phyloP scores from a whole-genome alignment of 768 basidiomycete species.

The Serendipita sp. region DNA sequence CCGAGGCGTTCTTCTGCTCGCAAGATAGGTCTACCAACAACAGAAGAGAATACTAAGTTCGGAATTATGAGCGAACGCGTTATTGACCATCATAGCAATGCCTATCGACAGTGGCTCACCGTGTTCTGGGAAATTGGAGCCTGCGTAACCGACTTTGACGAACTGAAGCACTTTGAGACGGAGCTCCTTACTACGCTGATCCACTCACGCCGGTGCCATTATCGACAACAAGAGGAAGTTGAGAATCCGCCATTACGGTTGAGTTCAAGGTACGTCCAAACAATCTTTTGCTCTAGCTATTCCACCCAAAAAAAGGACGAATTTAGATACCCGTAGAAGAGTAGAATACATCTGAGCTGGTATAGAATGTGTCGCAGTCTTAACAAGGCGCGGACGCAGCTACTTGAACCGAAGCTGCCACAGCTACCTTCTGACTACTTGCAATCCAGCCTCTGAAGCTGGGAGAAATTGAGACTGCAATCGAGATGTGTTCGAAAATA shows the following conservation, averaged over 20 bases:
- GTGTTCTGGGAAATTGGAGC: conserved; percentile 89
- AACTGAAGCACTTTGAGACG: conserved; percentile 35
- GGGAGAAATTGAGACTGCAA: too few relatives aligned
- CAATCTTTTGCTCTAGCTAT: too few relatives aligned
- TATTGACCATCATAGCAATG: not conserved
- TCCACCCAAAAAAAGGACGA: too few relatives aligned
- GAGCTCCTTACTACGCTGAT: not conserved
- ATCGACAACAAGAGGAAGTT: conserved; percentile 56
- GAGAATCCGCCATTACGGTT: conserved; percentile 1
- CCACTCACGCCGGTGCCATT: conserved; percentile 71
- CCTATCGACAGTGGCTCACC: conserved; percentile 30
- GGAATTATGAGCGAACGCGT: not conserved
- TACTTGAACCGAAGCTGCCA: too few relatives aligned
- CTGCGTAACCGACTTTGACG: conserved; percentile 81
- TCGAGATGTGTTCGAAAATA: too few relatives aligned
- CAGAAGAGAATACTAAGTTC: conserved; percentile 74
- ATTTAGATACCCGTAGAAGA: too few relatives aligned
- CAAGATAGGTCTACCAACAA: conserved; percentile 91
- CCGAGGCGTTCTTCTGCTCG: conserved; percentile 94
- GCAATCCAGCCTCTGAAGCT: too few relatives aligned
- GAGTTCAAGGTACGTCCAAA: not conserved
- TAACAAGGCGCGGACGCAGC: too few relatives aligned
- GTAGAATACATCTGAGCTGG: too few relatives aligned
- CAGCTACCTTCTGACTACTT: too few relatives aligned
- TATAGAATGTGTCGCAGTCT: too few relatives aligned